These are phyloP conservation scores for Warburgia ugandensis DNA, from an alignment of 164 flowering plant species.

Conservation along the genomic window DNA sequence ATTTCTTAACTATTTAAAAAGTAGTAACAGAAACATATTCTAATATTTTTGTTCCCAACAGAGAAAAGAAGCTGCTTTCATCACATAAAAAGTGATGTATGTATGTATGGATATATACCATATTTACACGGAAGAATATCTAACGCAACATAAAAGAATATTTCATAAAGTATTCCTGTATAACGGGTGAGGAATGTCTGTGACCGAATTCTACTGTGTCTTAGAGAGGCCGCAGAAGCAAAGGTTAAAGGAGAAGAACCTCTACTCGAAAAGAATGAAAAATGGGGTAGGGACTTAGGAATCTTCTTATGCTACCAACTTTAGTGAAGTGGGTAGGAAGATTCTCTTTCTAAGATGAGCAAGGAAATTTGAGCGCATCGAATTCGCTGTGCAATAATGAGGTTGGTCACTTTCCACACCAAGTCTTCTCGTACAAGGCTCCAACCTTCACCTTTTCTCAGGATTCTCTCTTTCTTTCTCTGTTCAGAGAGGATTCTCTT, in stretches of 20 bases:
- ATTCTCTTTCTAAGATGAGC: background rate
- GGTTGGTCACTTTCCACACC: background rate
- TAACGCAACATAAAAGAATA: background rate
- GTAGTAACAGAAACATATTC: background rate
- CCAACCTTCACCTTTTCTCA: slow-evolving; percentile 3
- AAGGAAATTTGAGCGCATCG: slow-evolving; percentile 2
- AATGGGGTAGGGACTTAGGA: background rate
- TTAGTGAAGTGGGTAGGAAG: slow-evolving; percentile 8
- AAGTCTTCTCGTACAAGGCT: slow-evolving; percentile 7
- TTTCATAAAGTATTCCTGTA: background rate
- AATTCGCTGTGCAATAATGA: slow-evolving; percentile 8
- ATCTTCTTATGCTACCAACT: background rate
- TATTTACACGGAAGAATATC: slow-evolving; percentile 4
- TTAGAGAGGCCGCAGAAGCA: background rate
- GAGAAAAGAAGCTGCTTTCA: slow-evolving; percentile 1
- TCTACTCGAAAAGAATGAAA: background rate
- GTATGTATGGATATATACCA: too few species aligned
- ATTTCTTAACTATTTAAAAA: background rate
- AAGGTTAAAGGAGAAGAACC: background rate
- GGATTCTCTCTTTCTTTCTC: background rate
- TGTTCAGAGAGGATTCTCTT: background rate
- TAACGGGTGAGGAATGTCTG: background rate
- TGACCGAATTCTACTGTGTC: background rate
- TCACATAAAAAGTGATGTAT: slow-evolving; percentile 1
- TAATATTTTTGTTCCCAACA: background rate